Percentiles rank a stretch among this genome's conserved stretches.
Conservation (phyloP, 352 stramenopile species). For the Globisporangium okanoganense region DNA sequence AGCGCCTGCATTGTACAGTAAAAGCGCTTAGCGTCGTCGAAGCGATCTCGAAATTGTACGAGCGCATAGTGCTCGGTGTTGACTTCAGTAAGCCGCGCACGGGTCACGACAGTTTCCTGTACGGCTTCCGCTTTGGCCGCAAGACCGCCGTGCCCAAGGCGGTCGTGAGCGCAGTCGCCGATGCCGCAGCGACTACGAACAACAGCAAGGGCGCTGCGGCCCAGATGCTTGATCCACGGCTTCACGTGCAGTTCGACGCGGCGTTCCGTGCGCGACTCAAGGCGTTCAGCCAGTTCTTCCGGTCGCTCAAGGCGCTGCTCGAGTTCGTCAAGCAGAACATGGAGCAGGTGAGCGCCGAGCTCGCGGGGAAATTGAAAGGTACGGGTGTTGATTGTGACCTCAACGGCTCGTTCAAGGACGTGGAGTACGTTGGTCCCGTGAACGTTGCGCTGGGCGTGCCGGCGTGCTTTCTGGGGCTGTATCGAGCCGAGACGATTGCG, state of each 20-base stretch:
- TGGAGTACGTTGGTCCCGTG: conserved; percentile 50
- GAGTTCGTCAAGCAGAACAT: conserved; percentile 60
- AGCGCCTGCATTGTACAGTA: conserved; percentile 51
- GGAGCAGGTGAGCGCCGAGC: conserved; percentile 43
- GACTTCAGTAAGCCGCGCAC: conserved; percentile 56
- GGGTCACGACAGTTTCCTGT: conserved; percentile 47
- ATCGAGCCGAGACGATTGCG: conserved; percentile 44
- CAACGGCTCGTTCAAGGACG: conserved; percentile 55
- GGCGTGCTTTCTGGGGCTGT: conserved; percentile 53
- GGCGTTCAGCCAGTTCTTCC: conserved; percentile 57
- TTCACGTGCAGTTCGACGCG: conserved; percentile 38
- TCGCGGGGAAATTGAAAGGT: conserved; percentile 43
- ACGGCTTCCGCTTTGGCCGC: conserved; percentile 69
- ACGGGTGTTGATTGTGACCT: conserved; percentile 50
- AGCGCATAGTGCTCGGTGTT: conserved; percentile 56
- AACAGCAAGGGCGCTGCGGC: conserved; percentile 3
- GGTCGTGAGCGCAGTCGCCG: conserved; percentile 23
- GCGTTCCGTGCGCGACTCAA: conserved; percentile 45
- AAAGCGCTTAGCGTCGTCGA: conserved; percentile 58
- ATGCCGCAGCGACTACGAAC: conserved; percentile 5
- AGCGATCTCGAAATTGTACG: conserved; percentile 54
- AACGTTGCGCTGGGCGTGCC: conserved; percentile 44
- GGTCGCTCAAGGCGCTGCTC: conserved; percentile 42
- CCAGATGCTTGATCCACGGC: conserved; percentile 37
- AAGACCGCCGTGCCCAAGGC: conserved; percentile 38